Base-by-base conservation (phyloP, 352 stramenopile species). In the Phytophthora cryptogea region DNA sequence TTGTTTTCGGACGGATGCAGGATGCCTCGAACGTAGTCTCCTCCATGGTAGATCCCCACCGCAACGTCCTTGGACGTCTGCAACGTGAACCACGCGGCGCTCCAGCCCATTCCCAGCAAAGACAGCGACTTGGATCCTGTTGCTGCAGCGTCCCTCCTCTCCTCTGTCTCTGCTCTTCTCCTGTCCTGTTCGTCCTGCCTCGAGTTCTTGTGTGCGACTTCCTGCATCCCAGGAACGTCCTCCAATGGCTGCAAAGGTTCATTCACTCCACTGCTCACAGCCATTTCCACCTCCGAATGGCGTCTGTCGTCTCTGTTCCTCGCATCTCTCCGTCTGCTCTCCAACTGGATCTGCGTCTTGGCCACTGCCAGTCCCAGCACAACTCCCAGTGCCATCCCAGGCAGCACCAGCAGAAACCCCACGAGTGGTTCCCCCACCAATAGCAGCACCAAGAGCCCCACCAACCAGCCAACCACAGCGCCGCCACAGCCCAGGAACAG, bases 341-440 rank as follows among this genome's bases (percentile, higher is more conserved):
- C 75, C 35, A 88, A 52, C 48, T 89, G 75, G 33, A 76, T 71
- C 48, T 81, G 76, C 9, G 77, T 86, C 67, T 89, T 86, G 59
- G 78, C 78, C 23, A 88, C 66, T 1, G 72, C 73, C 30, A 90
- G 62, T 1, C 79, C 81, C 16, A 59, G 39, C 42, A 84, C 36
- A 35, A 62, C 66, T 17, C 81, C 81, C 35, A 70, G 40, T 13
- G 78, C 70, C 79, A 89, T 91, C 17, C 66, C 74, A 1, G 82
- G 82, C 35, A 91, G 59, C 23, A 91, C 70, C 54, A 91, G 50
- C 42, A 91, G 58, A 37, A 91, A 89, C 5, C 82, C 80, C 43
- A 86, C 59, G 28, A 89, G 63, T 31, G 82, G 82, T 51, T 89
- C 73, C 2, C 51, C 63, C 33, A 84, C 62, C 39, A 62, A 46